Conservation (phyloP, 768 basidiomycete species). For the Polyporus arcularius region DNA sequence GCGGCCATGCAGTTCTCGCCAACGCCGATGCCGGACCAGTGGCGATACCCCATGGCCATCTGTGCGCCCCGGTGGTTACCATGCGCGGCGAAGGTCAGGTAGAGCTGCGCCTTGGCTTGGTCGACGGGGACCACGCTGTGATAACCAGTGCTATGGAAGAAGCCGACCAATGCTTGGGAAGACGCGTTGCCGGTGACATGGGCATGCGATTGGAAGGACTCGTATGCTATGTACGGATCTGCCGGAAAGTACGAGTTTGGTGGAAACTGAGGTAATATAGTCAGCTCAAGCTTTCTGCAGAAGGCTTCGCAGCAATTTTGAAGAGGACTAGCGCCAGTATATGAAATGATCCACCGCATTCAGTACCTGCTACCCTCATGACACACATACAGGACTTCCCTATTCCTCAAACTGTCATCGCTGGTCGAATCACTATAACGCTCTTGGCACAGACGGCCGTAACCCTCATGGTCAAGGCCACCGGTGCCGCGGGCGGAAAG, state of each 20-base stretch:
- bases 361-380: no score
- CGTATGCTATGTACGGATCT: conserved; percentile 63
- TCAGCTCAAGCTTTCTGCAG: no score
- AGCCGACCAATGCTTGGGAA: conserved; percentile 83
- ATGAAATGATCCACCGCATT: no score
- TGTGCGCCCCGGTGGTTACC: conserved; percentile 85
- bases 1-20: conserved; percentile 84
- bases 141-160: conserved; percentile 90
- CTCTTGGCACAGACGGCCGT: no score
- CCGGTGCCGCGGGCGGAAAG: no score
- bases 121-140: conserved; percentile 60
- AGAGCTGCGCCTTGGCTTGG: conserved; percentile 82
- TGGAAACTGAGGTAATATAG: conserved; percentile 53
- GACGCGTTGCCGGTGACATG: conserved; percentile 77
- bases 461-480: no score
- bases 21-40: conserved; percentile 95
- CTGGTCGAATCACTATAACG: no score
- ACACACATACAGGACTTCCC: no score
- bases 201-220: conserved; percentile 66
- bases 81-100: conserved; percentile 93
- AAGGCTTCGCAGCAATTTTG: no score
- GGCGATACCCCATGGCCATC: conserved; percentile 91
- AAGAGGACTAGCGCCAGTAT: no score
- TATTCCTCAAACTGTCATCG: no score
- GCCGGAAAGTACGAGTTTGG: conserved; percentile 65